Percentiles rank a stretch among this genome's conserved stretches.
These are phyloP conservation scores for Neospora caninum DNA, from an alignment of 169 alveolate species.

Conservation along the genomic window DNA sequence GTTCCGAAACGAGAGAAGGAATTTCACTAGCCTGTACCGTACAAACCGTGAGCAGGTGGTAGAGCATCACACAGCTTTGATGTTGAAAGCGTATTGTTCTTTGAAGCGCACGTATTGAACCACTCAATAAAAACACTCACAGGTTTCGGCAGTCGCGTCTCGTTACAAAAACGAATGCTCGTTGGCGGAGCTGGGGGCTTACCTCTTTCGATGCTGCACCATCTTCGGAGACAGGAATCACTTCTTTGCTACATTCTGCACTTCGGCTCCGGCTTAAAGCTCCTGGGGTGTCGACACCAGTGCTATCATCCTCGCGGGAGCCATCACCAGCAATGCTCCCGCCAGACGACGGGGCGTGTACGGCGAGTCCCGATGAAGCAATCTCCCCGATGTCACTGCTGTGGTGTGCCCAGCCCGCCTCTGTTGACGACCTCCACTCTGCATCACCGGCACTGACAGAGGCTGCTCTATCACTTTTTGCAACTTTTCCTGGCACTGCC, in stretches of 20 bases:
- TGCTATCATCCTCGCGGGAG: neutral
- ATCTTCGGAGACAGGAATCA: neutral
- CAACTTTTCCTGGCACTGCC: neutral
- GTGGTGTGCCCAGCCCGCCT: too few relatives aligned
- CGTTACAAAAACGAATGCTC: neutral
- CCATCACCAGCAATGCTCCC: neutral
- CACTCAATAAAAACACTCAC: too few relatives aligned
- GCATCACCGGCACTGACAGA: too few relatives aligned
- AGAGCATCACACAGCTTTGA: too few relatives aligned
- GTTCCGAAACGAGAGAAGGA: conserved; percentile 1
- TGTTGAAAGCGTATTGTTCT: too few relatives aligned
- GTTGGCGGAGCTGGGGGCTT: too few relatives aligned
- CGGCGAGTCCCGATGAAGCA: neutral
- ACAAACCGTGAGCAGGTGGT: neutral
- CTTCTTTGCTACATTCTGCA: neutral
- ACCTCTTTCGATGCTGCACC: neutral
- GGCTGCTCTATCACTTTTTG: neutral
- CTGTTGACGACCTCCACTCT: too few relatives aligned
- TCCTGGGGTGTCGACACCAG: neutral
- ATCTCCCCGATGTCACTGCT: too few relatives aligned
- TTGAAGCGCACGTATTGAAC: too few relatives aligned
- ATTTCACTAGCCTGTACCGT: neutral
- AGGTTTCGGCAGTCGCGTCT: too few relatives aligned
- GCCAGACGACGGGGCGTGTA: neutral
- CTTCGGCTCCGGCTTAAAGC: neutral